Evolutionary conservation across 495 filamentous ascomycete species (phyloP).

Genomic region (Apodospora peruviana): DNA sequence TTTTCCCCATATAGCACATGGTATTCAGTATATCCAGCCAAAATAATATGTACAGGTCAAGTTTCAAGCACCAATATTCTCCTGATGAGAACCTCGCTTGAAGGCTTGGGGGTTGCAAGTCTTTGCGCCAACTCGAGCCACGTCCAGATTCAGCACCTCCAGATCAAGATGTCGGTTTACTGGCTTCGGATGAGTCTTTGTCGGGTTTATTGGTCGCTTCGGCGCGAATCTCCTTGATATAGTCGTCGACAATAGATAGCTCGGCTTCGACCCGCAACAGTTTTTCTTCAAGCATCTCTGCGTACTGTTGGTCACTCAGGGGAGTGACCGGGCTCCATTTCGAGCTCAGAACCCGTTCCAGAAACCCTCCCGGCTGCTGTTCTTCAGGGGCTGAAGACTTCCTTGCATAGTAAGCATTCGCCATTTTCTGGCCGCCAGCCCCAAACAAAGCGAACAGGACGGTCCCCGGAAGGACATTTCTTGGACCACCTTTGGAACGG

Average conservation of each 20-base stretch:
- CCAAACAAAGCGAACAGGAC: slow-evolving; percentile 33
- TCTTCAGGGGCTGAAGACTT: neutral
- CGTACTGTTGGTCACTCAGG: slow-evolving; percentile 76
- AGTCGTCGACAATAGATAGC: slow-evolving; percentile 80
- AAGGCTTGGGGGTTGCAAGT: too few species aligned
- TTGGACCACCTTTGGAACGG: slow-evolving; percentile 30
- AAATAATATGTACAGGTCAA: too few species aligned
- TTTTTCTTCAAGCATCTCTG: slow-evolving; percentile 67
- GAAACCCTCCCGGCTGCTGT: slow-evolving; percentile 17
- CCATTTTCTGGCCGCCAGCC: slow-evolving; percentile 28
- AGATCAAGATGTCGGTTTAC: too few species aligned
- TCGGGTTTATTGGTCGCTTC: neutral
- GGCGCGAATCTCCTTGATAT: slow-evolving; percentile 55
- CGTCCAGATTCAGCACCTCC: too few species aligned
- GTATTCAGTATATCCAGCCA: too few species aligned
- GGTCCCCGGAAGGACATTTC: slow-evolving; percentile 35
- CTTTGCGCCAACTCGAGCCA: too few species aligned
- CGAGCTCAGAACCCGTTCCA: slow-evolving; percentile 43
- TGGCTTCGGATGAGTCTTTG: neutral
- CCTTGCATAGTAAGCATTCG: slow-evolving; percentile 4
- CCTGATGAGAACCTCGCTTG: too few species aligned
- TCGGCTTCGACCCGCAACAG: slow-evolving; percentile 75
- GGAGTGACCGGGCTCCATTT: slow-evolving; percentile 78
- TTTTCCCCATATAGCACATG: too few species aligned
- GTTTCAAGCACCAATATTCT: too few species aligned